These are phyloP conservation scores for Diutina neorugosa DNA, from an alignment of 1,139 yeast species.

Conservation along the genomic window DNA sequence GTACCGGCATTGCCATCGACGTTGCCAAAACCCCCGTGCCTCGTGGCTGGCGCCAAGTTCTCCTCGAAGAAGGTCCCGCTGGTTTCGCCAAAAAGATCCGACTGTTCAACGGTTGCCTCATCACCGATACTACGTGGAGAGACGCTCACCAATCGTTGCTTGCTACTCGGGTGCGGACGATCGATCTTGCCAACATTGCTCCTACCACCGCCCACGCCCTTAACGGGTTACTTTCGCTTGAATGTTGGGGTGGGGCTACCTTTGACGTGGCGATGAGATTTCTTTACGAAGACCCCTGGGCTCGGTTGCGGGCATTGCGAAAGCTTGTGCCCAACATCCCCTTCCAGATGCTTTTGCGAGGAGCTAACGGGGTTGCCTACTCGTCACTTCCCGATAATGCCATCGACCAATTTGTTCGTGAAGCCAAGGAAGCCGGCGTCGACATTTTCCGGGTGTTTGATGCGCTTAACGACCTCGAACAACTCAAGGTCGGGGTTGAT, in stretches of 20 bases:
- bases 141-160: slow-evolving; percentile 98
- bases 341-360: slow-evolving; percentile 97
- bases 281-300: slow-evolving; percentile 98
- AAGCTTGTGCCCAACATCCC: slow-evolving; percentile 94
- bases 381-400: slow-evolving; percentile 97
- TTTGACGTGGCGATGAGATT: slow-evolving; percentile 98
- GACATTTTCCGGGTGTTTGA: slow-evolving; percentile 97
- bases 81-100: slow-evolving; percentile 84
- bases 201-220: slow-evolving; percentile 88
- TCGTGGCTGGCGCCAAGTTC: slow-evolving; percentile 84
- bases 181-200: slow-evolving; percentile 84
- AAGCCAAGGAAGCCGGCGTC: slow-evolving; percentile 93
- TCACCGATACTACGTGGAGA: slow-evolving; percentile 99
- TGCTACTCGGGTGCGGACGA: slow-evolving; percentile 95
- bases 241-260: slow-evolving; percentile 99
- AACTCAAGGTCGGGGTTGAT: slow-evolving; percentile 92
- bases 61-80: slow-evolving; percentile 77
- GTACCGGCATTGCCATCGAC: slow-evolving; percentile 46
- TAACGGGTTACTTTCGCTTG: slow-evolving; percentile 85
- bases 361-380: slow-evolving; percentile 98
- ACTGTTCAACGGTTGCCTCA: slow-evolving; percentile 68
- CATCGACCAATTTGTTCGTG: slow-evolving; percentile 88
- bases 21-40: slow-evolving; percentile 44
- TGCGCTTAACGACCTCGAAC: slow-evolving; percentile 92
- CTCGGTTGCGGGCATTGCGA: slow-evolving; percentile 77